Evolutionary conservation across 148 eudicot species (phyloP).

Genomic region (Amaranthus hypochondriacus): DNA sequence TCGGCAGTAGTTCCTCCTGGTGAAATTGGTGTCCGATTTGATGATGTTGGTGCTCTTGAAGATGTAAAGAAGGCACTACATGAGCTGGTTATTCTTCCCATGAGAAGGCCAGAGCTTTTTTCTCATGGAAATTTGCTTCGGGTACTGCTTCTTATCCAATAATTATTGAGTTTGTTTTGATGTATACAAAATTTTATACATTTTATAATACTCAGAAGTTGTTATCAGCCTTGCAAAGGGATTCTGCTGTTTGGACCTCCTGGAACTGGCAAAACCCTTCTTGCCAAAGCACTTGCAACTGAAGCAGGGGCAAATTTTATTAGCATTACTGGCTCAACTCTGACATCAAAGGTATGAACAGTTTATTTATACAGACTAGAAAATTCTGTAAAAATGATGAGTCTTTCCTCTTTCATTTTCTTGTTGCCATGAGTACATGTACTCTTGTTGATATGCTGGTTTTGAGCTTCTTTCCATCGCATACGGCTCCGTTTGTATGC

Average conservation of each 20-base stretch:
- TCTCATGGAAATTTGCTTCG: conserved; percentile 86
- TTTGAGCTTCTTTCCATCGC: too few species aligned
- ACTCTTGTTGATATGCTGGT: neutral
- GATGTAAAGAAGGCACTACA: conserved; percentile 88
- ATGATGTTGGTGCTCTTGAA: conserved; percentile 97
- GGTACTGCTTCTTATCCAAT: conserved; percentile 39
- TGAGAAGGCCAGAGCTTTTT: conserved; percentile 97
- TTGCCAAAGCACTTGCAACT: conserved; percentile 97
- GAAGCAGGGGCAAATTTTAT: conserved; percentile 97
- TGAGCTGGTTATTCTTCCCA: conserved; percentile 97
- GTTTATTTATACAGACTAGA: neutral
- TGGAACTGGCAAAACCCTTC: conserved; percentile 97
- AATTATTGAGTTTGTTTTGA: neutral
- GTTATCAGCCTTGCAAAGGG: conserved; percentile 96
- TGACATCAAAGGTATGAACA: conserved; percentile 79
- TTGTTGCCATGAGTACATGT: neutral
- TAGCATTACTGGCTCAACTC: conserved; percentile 89
- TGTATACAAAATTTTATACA: neutral
- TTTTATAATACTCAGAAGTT: conserved; percentile 18
- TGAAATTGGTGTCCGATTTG: conserved; percentile 88
- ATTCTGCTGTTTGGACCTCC: conserved; percentile 97
- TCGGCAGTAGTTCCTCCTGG: conserved; percentile 98
- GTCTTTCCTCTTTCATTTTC: neutral
- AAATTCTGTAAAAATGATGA: neutral
- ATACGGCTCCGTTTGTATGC: too few species aligned